Percentiles rank a stretch among this genome's conserved stretches.
Conservation (phyloP, 2,329 filamentous ascomycete species). For the Fusarium nelsonii region DNA sequence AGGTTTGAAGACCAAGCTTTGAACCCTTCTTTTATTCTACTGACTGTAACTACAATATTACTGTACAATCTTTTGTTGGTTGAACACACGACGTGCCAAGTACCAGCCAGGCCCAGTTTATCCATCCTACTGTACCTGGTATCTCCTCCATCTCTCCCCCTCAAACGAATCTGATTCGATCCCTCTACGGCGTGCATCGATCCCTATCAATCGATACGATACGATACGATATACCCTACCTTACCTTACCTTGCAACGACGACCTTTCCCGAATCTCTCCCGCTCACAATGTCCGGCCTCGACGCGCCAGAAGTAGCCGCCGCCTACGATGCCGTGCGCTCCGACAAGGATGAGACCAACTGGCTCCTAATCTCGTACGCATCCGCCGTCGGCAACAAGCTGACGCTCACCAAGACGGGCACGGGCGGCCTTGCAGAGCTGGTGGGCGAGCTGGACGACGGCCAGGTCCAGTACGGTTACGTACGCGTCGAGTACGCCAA, state of each 20-base stretch:
- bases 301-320: constrained; percentile 70
- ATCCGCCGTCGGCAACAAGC: constrained; percentile 65
- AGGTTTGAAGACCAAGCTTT: constrained; percentile 16
- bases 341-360: constrained; percentile 73
- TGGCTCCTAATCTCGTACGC: constrained; percentile 76
- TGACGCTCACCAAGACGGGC: constrained; percentile 69
- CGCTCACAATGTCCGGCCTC: constrained; percentile 63
- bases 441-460: constrained; percentile 66
- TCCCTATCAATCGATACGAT: constrained; percentile 3
- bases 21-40: constrained; percentile 17
- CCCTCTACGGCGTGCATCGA: constrained; percentile 9
- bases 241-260: no score
- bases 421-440: constrained; percentile 71
- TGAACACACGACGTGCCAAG: constrained; percentile 1
- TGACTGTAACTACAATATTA: no score
- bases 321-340: constrained; percentile 76
- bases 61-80: constrained; percentile 16
- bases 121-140: background rate
- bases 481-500: constrained; percentile 76
- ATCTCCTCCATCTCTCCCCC: background rate
- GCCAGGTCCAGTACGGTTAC: constrained; percentile 75
- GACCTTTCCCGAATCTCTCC: no score
- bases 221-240: background rate
- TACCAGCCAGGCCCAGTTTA: constrained; percentile 35
- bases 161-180: constrained; percentile 33